Base-by-base conservation (phyloP, 306 rosid genomes). In the Vigna reflexopilosa region DNA sequence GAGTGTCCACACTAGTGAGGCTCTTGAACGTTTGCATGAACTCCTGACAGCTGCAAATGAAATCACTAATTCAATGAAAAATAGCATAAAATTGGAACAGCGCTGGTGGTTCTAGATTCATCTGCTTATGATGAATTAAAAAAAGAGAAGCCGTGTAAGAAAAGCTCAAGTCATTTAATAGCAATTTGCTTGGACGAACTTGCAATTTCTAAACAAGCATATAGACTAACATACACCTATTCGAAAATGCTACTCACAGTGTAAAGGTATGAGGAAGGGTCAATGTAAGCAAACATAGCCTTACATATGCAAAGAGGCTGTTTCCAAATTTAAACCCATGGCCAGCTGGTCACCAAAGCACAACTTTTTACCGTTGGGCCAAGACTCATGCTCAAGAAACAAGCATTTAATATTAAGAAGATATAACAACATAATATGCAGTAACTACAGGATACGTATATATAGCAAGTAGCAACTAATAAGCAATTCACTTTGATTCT, bases 1-100 rank as follows among this genome's bases (percentile, higher is more conserved):
- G 3, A 85, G 84, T 22, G 97, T 92, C 98, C 98, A 95, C 69
- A 92, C 98, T 86, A 95, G 77, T 56, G 98, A 92, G 75, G 89
- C 89, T 83, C 87, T 86, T 59, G 79, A 82, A 66, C 85, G 82
- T 85, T 83, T 89, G 57, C 84, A 47, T 10, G 80, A 69, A 72
- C 84, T 89, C 67, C 87, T 77, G 76, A 78, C 38, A 75, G 54
- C 97, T 92, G 90, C 83, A 87, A 69, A 88, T 16, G 67, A 75
- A 82, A 72, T 67, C 20, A 61, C 74, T 47, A 30, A 40, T 73
- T 71, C 52, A 24, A 72, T 61, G 73, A 76, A 78, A 75, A 45
- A 62, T 63, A 81, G 78, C 64, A 63, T 75, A 70, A 4, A 36
- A 49, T 72, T 38, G 61, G 67, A 38, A 77, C 56, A 30, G 52